A percentile compares a stretch with the other conserved stretches of the same genome.
Evolutionary conservation across 352 stramenopile species (phyloP).

Genomic region (Phytophthora litchii): DNA sequence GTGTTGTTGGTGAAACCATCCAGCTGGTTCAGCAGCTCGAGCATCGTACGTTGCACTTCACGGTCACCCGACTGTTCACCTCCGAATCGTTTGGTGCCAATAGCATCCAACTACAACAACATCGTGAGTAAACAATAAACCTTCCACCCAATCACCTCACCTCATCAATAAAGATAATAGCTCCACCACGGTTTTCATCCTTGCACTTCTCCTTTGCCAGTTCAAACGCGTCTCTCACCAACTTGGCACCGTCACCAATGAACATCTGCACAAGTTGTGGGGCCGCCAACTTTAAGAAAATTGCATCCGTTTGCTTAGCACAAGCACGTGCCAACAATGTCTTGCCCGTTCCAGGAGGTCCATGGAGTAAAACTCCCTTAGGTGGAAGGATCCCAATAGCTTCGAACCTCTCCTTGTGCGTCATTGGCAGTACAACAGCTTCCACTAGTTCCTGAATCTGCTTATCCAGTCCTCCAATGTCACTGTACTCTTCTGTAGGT

Average conservation of each 20-base stretch:
- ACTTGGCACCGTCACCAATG: constrained; percentile 98
- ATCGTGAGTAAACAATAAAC: constrained; percentile 1
- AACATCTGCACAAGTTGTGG: constrained; percentile 99
- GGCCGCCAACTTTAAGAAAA: constrained; percentile 98
- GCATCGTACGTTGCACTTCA: constrained; percentile 98
- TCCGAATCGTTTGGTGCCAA: constrained; percentile 98
- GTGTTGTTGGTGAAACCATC: constrained; percentile 98
- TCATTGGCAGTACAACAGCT: constrained; percentile 98
- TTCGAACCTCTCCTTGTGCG: constrained; percentile 97
- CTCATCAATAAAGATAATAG: constrained; percentile 99
- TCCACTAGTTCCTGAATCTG: constrained; percentile 99
- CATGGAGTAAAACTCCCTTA: constrained; percentile 97
- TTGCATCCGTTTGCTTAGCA: constrained; percentile 98
- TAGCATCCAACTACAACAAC: constrained; percentile 93
- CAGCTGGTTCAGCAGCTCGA: constrained; percentile 98
- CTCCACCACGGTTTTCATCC: constrained; percentile 88
- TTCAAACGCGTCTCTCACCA: constrained; percentile 99
- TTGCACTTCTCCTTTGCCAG: constrained; percentile 94
- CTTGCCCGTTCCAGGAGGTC: constrained; percentile 98
- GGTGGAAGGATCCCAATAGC: constrained; percentile 96
- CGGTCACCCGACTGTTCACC: constrained; percentile 96
- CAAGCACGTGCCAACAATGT: constrained; percentile 98
- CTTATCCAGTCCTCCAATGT: constrained; percentile 97
- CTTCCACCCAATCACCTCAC: constrained; percentile 23
- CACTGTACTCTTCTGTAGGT: constrained; percentile 94